phyloP scores from a whole-genome alignment of 176 grass and related monocot genomes.

The Raddia distichophylla region DNA sequence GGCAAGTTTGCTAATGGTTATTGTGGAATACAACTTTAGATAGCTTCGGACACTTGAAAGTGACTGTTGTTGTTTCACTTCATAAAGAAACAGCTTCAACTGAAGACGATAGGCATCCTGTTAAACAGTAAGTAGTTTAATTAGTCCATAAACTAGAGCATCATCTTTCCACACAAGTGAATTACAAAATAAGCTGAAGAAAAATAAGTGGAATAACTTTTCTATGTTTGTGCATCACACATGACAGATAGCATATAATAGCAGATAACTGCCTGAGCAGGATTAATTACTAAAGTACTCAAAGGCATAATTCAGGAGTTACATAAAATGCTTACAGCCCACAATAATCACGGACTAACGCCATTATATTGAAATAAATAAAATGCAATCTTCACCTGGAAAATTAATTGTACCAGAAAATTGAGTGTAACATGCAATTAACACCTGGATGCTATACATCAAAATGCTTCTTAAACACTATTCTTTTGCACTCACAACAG shows the following conservation, averaged over 20 bases:
- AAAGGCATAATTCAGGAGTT: background rate
- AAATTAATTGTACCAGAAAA: no score
- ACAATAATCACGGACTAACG: no score
- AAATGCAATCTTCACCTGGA: no score
- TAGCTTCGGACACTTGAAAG: constrained; percentile 79
- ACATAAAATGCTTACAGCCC: background rate
- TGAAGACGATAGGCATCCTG: constrained; percentile 98
- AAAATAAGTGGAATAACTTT: background rate
- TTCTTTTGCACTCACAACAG: background rate
- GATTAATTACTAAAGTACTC: background rate
- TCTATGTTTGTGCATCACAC: background rate
- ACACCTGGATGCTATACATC: background rate
- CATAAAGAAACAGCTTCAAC: constrained; percentile 95
- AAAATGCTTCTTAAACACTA: background rate
- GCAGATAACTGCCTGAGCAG: background rate
- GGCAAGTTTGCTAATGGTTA: constrained; percentile 86
- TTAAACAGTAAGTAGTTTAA: background rate
- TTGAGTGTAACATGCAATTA: background rate
- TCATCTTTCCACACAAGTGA: constrained; percentile 5
- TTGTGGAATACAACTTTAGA: constrained; percentile 91
- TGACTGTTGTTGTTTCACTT: constrained; percentile 97
- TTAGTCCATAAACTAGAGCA: no score
- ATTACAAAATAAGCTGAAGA: background rate
- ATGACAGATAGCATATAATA: constrained; percentile 1
- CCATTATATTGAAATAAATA: background rate